Evolutionary conservation across 2,329 filamentous ascomycete species (phyloP).

Genomic region (Fusarium bulbicola): DNA sequence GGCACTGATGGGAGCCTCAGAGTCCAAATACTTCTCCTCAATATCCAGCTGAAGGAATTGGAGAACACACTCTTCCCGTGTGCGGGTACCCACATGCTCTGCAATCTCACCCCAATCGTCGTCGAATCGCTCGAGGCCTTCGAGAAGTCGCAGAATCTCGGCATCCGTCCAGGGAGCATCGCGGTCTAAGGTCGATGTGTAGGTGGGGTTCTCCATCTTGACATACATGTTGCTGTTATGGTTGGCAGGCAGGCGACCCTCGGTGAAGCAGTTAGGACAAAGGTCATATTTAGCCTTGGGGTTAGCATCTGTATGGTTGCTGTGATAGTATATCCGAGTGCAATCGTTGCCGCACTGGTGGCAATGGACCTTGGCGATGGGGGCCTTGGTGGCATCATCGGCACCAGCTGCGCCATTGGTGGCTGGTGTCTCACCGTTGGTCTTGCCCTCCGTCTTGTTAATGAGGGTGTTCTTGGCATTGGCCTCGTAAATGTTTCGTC

Average conservation of each 20-base stretch:
- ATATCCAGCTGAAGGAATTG: conserved; percentile 97
- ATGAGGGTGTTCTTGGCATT: conserved; percentile 81
- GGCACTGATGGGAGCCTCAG: conserved; percentile 64
- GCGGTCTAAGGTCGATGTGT: conserved; percentile 79
- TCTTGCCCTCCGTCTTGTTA: conserved; percentile 73
- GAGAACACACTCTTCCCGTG: conserved; percentile 93
- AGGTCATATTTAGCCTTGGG: conserved; percentile 83
- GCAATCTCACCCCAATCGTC: conserved; percentile 96
- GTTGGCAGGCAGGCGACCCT: conserved; percentile 82
- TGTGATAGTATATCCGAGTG: conserved; percentile 70
- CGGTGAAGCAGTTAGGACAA: conserved; percentile 89
- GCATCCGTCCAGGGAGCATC: conserved; percentile 92
- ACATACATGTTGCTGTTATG: conserved; percentile 84
- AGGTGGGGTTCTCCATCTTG: conserved; percentile 88
- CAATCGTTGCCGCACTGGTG: conserved; percentile 94
- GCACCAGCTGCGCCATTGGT: conserved; percentile 70
- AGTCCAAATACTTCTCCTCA: conserved; percentile 94
- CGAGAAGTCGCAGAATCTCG: conserved; percentile 87
- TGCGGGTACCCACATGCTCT: conserved; percentile 90
- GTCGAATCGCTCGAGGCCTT: conserved; percentile 91
- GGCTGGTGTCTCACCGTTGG: conserved; percentile 76
- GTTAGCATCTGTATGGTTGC: conserved; percentile 64
- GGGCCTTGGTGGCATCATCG: conserved; percentile 71
- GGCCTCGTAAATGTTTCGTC: conserved; percentile 94
- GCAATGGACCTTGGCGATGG: conserved; percentile 80